A percentile compares a stretch with the other conserved stretches of the same genome.
These are phyloP conservation scores for Camelina sativa DNA, from an alignment of 345 rosid species.

Conservation along the genomic window DNA sequence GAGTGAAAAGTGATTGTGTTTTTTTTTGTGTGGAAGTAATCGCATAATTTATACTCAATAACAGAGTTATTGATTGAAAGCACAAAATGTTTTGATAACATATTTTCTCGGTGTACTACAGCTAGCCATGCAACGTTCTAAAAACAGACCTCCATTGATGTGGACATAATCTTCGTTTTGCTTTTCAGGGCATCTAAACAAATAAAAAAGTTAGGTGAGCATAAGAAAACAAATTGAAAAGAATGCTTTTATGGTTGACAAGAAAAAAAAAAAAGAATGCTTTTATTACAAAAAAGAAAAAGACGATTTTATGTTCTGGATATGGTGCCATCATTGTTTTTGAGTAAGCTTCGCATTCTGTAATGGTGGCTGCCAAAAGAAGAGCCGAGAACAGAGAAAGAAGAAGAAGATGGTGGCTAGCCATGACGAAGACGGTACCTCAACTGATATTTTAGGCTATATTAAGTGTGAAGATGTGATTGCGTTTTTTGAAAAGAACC, in stretches of 20 bases:
- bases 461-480: background rate
- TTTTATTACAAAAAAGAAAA: too few relatives aligned
- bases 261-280: too few relatives aligned
- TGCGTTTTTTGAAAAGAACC: background rate
- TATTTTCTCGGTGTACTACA: background rate
- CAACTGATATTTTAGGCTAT: background rate
- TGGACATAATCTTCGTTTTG: background rate
- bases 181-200: too few relatives aligned
- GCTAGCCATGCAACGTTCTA: background rate
- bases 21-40: background rate
- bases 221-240: too few relatives aligned
- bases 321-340: background rate
- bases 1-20: background rate
- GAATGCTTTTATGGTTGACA: too few relatives aligned
- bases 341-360: background rate
- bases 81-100: background rate
- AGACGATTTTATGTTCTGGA: too few relatives aligned
- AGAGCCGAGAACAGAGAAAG: slow-evolving; percentile 14
- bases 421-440: slow-evolving; percentile 1
- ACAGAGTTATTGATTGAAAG: background rate
- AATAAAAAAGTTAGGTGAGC: too few relatives aligned
- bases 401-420: slow-evolving; percentile 3
- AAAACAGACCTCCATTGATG: background rate
- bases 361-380: background rate
- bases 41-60: slow-evolving; percentile 29